A percentile compares a stretch with the other conserved stretches of the same genome.
Conservation (phyloP, 768 basidiomycete genomes). For the Hypholoma fasciculare region DNA sequence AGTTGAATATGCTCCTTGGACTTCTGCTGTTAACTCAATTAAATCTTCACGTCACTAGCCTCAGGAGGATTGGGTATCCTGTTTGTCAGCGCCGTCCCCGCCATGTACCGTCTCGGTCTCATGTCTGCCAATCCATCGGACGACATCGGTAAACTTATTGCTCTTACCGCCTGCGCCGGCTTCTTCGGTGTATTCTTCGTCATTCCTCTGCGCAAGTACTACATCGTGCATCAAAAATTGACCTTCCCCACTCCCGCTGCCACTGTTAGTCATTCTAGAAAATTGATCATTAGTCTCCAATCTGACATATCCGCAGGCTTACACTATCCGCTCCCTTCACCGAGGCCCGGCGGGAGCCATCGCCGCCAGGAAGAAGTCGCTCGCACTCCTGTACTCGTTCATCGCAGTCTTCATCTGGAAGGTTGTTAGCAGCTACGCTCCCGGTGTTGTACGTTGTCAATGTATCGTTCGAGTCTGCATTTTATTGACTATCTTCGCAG, state of each 20-base stretch:
- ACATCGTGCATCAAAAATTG: conserved; percentile 61
- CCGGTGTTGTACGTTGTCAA: conserved; percentile 45
- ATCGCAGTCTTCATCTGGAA: conserved; percentile 48
- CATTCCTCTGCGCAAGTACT: conserved; percentile 61
- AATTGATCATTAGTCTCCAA: not conserved
- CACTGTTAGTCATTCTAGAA: conserved; percentile 34
- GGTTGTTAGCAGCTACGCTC: conserved; percentile 56
- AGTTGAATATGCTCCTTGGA: conserved; percentile 9
- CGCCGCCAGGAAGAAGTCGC: conserved; percentile 56
- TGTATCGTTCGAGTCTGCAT: not conserved
- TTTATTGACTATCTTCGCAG: conserved; percentile 19
- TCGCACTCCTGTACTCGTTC: conserved; percentile 49
- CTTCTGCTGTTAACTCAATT: conserved; percentile 2
- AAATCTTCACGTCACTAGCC: conserved; percentile 26
- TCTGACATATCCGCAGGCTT: conserved; percentile 36
- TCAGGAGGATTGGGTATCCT: conserved; percentile 61
- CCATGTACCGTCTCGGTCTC: conserved; percentile 56
- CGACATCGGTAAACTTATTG: conserved; percentile 57
- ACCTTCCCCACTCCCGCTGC: conserved; percentile 69
- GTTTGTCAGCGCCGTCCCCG: conserved; percentile 60
- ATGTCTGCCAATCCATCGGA: conserved; percentile 43
- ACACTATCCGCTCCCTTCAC: conserved; percentile 63
- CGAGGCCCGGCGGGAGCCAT: conserved; percentile 47
- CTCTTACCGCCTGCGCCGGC: conserved; percentile 51
- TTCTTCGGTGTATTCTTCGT: conserved; percentile 71